Base-by-base conservation (phyloP, 352 stramenopile species). In the Pythium aquatile region DNA sequence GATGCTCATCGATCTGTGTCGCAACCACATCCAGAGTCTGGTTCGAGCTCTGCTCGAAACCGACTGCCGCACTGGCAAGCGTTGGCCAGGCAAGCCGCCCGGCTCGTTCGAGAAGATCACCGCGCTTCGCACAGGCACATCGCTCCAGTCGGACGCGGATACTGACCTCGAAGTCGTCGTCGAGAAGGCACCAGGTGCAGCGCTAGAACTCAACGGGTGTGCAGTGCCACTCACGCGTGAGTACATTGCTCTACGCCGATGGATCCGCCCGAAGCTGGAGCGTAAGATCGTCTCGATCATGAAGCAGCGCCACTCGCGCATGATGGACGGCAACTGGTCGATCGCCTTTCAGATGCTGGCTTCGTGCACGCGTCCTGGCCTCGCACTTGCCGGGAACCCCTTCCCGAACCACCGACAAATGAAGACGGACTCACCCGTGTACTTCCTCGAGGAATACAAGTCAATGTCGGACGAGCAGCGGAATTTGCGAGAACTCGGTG, bases 11-110 rank as follows among this genome's bases (percentile, higher is more conserved):
- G 79, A 88, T 63, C 26, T 82, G 3, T 85, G 77, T 35, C 74
- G 77, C n/a, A 85, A 82, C 59, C 79, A 88, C 61, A 72, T 88
- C 48, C 76, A 84, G 55, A 83, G 68, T 16, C 73, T 85, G 60
- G 63, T 88, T 17, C 75, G 77, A 10, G 75, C 79, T 4, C 58
- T 84, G 10, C 60, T 88, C 11, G 73, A 78, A 32, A 88, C 79
- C 0, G 74, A 88, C 35, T 84, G 70, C 30, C 65, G 65, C 5
- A 81, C 79, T 1, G 79, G 77, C 0, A 48, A 63, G 29, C 63
- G 67, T 16, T 83, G 73, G 74, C 57, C 63, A 5, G 73, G 65
- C 0, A 60, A 58, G 11, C 55, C 65, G 0, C 55, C 69, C 29
- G 67, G 68, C 5, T 73, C 62, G 2, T 60, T 59, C 2, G 70